phyloP scores from a whole-genome alignment of 441 rosid species.

The Pelargonium cotyledonis region DNA sequence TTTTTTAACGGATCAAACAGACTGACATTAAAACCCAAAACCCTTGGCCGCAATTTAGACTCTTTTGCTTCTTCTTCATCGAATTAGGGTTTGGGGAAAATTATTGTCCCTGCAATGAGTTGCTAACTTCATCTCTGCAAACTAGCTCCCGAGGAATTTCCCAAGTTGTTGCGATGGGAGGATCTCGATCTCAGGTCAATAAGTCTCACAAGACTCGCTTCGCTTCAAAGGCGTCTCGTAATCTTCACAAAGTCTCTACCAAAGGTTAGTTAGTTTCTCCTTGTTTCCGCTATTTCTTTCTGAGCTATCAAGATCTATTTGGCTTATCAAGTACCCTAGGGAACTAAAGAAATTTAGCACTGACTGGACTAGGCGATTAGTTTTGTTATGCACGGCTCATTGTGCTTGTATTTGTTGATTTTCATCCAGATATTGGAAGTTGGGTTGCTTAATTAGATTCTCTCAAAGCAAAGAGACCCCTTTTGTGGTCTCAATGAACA shows the following conservation, averaged over 20 bases:
- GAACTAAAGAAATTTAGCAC: background rate
- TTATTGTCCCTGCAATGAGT: background rate
- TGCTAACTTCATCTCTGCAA: background rate
- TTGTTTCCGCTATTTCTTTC: background rate
- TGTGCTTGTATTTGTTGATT: background rate
- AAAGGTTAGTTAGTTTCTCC: slow-evolving; percentile 35
- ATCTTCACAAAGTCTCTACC: slow-evolving; percentile 58
- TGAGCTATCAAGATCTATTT: background rate
- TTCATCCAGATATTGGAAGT: background rate
- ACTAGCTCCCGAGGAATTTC: background rate
- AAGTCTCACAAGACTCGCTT: slow-evolving; percentile 82
- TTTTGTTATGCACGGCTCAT: background rate
- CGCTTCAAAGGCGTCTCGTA: slow-evolving; percentile 73
- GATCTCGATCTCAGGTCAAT: slow-evolving; percentile 72
- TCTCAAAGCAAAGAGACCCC: background rate
- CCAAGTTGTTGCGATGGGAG: slow-evolving; percentile 49
- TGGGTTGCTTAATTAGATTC: background rate
- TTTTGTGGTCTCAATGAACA: background rate
- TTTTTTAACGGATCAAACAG: background rate
- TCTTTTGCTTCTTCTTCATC: background rate
- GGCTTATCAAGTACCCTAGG: background rate
- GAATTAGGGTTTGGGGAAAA: slow-evolving; percentile 19
- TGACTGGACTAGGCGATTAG: background rate
- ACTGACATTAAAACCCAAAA: background rate
- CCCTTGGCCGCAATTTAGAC: background rate